phyloP scores from a whole-genome alignment of 495 filamentous ascomycete genomes.

The Daldinia vernicosa region DNA sequence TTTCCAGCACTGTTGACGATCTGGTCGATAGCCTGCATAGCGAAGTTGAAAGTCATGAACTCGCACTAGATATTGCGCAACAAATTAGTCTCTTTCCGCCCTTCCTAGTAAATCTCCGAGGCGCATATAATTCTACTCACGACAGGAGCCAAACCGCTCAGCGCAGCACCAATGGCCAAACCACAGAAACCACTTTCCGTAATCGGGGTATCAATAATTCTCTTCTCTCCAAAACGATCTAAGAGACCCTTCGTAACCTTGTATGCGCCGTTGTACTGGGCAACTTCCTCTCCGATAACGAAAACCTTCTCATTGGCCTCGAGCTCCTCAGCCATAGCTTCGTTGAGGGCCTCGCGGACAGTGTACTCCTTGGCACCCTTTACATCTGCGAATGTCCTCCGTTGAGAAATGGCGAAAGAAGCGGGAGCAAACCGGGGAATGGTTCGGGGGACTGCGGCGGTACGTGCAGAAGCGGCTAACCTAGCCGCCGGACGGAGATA shows the following conservation, averaged over 20 bases:
- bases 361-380: constrained; percentile 87
- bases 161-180: constrained; percentile 90
- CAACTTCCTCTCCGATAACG: constrained; percentile 96
- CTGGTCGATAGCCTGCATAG: constrained; percentile 99
- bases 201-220: constrained; percentile 98
- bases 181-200: constrained; percentile 95
- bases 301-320: constrained; percentile 94
- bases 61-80: constrained; percentile 71
- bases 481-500: constrained; percentile 83
- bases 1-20: constrained; percentile 99
- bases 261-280: constrained; percentile 99
- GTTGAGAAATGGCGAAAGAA: constrained; percentile 56
- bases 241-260: constrained; percentile 98
- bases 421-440: constrained; percentile 52
- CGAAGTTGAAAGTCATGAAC: constrained; percentile 99
- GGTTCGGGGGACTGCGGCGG: constrained; percentile 59
- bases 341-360: constrained; percentile 95
- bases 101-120: background rate
- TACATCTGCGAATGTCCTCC: constrained; percentile 62
- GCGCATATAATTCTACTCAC: constrained; percentile 62
- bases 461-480: constrained; percentile 71
- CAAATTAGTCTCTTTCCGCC: constrained; percentile 31
- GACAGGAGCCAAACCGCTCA: constrained; percentile 92
- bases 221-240: constrained; percentile 96
- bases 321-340: constrained; percentile 96